Evolutionary conservation across 768 basidiomycete genomes (phyloP).

Genomic region (Chlorophyllum brunneum): DNA sequence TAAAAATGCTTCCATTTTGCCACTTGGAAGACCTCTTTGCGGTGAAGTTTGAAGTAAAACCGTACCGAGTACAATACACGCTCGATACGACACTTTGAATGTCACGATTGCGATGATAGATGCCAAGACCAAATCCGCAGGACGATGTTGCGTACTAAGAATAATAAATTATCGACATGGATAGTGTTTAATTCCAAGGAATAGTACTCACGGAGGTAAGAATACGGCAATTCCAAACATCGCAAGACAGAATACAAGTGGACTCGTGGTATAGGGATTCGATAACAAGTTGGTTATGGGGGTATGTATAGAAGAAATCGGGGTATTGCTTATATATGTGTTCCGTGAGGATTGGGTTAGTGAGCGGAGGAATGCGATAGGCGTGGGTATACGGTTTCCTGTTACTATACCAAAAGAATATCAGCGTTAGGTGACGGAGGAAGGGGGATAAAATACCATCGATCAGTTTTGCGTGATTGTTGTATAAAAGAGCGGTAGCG

Average conservation of each 20-base stretch:
- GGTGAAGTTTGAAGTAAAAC: slow-evolving; percentile 91
- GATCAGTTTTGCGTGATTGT: slow-evolving; percentile 64
- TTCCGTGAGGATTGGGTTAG: slow-evolving; percentile 33
- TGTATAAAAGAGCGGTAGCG: slow-evolving; percentile 51
- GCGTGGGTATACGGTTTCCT: slow-evolving; percentile 57
- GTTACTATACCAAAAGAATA: slow-evolving; percentile 37
- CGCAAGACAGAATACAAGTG: slow-evolving; percentile 51
- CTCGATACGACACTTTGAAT: slow-evolving; percentile 79
- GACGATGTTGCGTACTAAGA: slow-evolving; percentile 51
- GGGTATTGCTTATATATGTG: slow-evolving; percentile 18
- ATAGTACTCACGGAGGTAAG: slow-evolving; percentile 51
- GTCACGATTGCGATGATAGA: slow-evolving; percentile 73
- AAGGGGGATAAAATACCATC: slow-evolving; percentile 35
- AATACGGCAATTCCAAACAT: slow-evolving; percentile 52
- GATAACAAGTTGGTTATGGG: slow-evolving; percentile 41
- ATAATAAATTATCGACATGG: too few species aligned
- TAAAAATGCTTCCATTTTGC: slow-evolving; percentile 79
- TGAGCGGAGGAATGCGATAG: slow-evolving; percentile 44
- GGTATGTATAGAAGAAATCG: slow-evolving; percentile 33
- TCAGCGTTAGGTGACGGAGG: not conserved
- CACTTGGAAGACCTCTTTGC: slow-evolving; percentile 47
- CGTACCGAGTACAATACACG: slow-evolving; percentile 78
- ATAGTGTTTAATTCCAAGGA: not conserved
- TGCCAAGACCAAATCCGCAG: slow-evolving; percentile 85
- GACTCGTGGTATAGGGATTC: slow-evolving; percentile 74